These are phyloP conservation scores for Glycine soja DNA, from an alignment of 306 rosid genomes.

Conservation along the genomic window DNA sequence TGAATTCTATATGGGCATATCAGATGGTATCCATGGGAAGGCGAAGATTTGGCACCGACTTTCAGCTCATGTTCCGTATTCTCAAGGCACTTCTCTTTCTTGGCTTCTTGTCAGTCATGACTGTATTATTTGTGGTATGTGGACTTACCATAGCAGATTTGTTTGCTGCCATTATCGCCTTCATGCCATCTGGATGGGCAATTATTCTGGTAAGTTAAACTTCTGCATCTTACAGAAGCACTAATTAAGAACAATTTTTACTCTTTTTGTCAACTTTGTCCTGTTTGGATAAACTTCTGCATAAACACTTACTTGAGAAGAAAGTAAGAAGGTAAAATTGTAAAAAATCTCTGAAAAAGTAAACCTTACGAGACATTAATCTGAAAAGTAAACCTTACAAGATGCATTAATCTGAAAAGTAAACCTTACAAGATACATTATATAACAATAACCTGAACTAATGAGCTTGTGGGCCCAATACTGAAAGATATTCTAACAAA, in stretches of 20 bases:
- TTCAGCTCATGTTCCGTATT: constrained; percentile 92
- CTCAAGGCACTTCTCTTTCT: constrained; percentile 93
- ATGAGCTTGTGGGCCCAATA: too few relatives aligned
- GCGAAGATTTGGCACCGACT: constrained; percentile 85
- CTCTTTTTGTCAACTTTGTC: constrained; percentile 14
- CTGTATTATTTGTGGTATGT: constrained; percentile 79
- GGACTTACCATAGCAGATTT: constrained; percentile 88
- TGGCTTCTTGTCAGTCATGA: constrained; percentile 91
- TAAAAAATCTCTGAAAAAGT: too few relatives aligned
- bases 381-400: too few relatives aligned
- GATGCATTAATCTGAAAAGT: too few relatives aligned
- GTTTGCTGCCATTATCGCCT: constrained; percentile 87
- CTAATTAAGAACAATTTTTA: constrained; percentile 6
- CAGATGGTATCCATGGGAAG: constrained; percentile 97
- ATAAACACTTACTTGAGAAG: background rate
- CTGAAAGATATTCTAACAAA: too few relatives aligned
- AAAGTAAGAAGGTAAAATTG: background rate
- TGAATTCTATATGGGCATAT: constrained; percentile 17
- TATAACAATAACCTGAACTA: too few relatives aligned
- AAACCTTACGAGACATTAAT: too few relatives aligned
- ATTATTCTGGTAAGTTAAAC: constrained; percentile 73
- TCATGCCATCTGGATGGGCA: constrained; percentile 97
- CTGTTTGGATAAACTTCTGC: background rate
- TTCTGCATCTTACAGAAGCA: constrained; percentile 15
- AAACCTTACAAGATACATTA: too few relatives aligned